phyloP scores from a whole-genome alignment of 257 asterid genomes.

The Gentiana straminea region DNA sequence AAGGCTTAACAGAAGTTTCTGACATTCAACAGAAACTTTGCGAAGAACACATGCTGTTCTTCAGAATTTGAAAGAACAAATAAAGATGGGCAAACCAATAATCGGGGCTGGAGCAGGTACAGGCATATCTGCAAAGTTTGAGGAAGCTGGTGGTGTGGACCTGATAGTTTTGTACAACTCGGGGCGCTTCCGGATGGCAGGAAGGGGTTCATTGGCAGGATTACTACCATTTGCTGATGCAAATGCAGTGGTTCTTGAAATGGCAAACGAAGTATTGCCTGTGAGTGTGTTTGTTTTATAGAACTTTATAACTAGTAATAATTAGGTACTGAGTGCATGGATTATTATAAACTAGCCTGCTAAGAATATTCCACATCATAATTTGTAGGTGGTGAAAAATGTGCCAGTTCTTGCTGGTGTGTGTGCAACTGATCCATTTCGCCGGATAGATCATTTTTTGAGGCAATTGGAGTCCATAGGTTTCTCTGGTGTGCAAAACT shows the following conservation, averaged over 20 bases:
- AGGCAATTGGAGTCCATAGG: constrained; percentile 93
- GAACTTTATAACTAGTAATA: too few species aligned
- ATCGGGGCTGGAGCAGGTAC: constrained; percentile 99
- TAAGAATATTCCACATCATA: background rate
- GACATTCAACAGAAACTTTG: constrained; percentile 57
- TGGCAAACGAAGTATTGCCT: constrained; percentile 96
- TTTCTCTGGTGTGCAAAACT: constrained; percentile 88
- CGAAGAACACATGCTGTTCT: constrained; percentile 44
- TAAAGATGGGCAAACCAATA: constrained; percentile 64
- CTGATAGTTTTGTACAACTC: constrained; percentile 85
- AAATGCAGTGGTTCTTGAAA: constrained; percentile 84
- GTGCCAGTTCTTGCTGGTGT: constrained; percentile 99
- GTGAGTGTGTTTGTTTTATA: constrained; percentile 31
- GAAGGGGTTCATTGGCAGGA: constrained; percentile 98
- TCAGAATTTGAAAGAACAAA: constrained; percentile 53
- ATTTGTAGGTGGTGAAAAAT: constrained; percentile 60
- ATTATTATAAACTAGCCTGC: too few species aligned
- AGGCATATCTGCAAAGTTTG: constrained; percentile 97
- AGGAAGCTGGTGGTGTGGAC: constrained; percentile 97
- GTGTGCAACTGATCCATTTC: constrained; percentile 95
- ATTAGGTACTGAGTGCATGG: too few species aligned
- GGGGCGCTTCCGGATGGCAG: constrained; percentile 98
- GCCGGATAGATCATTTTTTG: constrained; percentile 82
- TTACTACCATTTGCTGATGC: constrained; percentile 97
- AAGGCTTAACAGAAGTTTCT: constrained; percentile 4